phyloP scores from a whole-genome alignment of 768 basidiomycete genomes.

The Pleurotus cornucopiae region DNA sequence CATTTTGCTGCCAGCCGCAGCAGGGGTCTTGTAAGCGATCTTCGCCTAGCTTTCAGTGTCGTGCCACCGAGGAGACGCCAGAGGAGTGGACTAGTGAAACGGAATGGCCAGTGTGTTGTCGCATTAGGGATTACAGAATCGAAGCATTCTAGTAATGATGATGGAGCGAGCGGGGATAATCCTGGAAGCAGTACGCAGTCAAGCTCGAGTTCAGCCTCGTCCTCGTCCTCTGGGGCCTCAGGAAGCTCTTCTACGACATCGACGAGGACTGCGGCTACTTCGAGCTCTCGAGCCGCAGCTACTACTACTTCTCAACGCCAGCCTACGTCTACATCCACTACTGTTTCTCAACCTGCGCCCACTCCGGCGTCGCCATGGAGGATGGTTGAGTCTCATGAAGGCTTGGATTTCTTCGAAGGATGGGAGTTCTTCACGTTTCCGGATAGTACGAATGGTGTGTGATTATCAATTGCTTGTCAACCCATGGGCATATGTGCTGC shows the following conservation, averaged over 20 bases:
- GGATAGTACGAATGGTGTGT: conserved; percentile 75
- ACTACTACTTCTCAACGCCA: conserved; percentile 9
- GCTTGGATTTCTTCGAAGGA: conserved; percentile 76
- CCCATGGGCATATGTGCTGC: not conserved
- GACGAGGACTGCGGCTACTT: not conserved
- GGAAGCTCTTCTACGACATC: not conserved
- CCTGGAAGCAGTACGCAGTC: conserved; percentile 6
- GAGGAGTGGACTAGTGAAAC: conserved; percentile 11
- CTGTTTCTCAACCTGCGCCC: no score
- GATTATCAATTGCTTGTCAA: not conserved
- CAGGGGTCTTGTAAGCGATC: conserved; percentile 59
- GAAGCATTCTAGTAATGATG: conserved; percentile 13
- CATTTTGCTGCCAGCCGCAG: conserved; percentile 54
- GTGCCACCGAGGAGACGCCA: conserved; percentile 41
- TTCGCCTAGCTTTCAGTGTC: conserved; percentile 60
- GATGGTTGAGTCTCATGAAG: conserved; percentile 56
- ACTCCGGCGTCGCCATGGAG: conserved; percentile 50
- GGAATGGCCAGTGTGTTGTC: conserved; percentile 40
- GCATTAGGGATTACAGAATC: conserved; percentile 27
- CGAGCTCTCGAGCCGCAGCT: conserved; percentile 10
- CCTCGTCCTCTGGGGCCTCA: conserved; percentile 18
- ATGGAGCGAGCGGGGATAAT: conserved; percentile 8
- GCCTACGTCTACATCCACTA: no score
- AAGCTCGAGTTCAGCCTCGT: not conserved
- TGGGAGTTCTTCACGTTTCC: conserved; percentile 66